phyloP scores from a whole-genome alignment of 208 protist species.

The Tritrichomonas musculus region DNA sequence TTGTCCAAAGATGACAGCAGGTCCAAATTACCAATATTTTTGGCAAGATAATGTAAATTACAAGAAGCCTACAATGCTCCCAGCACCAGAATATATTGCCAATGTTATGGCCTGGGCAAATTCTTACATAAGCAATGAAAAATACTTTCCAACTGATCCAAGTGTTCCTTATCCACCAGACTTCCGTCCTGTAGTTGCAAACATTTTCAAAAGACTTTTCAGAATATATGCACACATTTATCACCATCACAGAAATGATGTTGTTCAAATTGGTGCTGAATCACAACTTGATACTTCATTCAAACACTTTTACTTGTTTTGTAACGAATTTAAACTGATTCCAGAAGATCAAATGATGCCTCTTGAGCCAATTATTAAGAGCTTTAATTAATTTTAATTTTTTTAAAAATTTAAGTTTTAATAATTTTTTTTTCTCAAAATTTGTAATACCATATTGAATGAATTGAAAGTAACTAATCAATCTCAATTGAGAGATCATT shows the following conservation, averaged over 20 bases:
- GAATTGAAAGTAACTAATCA: too few relatives aligned
- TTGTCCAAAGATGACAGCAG: conserved; percentile 81
- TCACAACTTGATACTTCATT: conserved; percentile 63
- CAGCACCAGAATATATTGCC: conserved; percentile 11
- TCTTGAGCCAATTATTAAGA: background rate
- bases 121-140: background rate
- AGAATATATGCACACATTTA: conserved; percentile 97
- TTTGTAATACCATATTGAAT: too few relatives aligned
- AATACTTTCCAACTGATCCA: conserved; percentile 6
- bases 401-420: background rate
- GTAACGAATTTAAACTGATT: conserved; percentile 11
- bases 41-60: conserved; percentile 4
- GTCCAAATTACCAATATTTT: conserved; percentile 42
- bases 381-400: background rate
- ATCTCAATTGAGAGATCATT: too few relatives aligned
- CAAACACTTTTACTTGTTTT: background rate
- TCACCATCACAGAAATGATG: conserved; percentile 87
- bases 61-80: conserved; percentile 7
- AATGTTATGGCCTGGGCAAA: conserved; percentile 17
- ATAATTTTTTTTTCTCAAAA: too few relatives aligned
- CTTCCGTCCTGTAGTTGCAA: conserved; percentile 68
- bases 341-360: conserved; percentile 5
- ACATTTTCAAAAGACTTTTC: conserved; percentile 93
- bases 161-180: conserved; percentile 61
- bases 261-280: conserved; percentile 81